These are phyloP conservation scores for Pisolithus albus DNA, from an alignment of 768 basidiomycete genomes.

Conservation along the genomic window DNA sequence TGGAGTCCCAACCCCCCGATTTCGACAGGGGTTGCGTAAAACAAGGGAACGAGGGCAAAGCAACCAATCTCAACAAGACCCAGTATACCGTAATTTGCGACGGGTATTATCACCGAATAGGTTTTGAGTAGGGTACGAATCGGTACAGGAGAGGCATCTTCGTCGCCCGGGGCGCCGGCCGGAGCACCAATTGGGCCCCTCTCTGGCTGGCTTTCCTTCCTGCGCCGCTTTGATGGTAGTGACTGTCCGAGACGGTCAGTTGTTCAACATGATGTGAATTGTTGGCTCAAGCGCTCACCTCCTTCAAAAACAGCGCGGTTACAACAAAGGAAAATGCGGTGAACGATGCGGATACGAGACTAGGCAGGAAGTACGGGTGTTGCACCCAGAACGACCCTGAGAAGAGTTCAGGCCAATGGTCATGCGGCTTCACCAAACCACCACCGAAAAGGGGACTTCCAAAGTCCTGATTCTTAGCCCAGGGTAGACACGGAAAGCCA, in stretches of 20 bases:
- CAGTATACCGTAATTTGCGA: conserved; percentile 36
- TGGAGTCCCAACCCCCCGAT: conserved; percentile 38
- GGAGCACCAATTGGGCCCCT: not conserved
- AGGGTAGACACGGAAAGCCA: not conserved
- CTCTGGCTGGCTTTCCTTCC: conserved; percentile 2
- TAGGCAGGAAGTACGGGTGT: conserved; percentile 35
- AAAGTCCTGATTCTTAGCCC: not conserved
- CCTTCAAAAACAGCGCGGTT: conserved; percentile 21
- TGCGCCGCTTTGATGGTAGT: conserved; percentile 12
- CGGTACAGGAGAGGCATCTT: conserved; percentile 9
- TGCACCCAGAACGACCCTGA: conserved; percentile 30
- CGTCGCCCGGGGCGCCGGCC: not conserved
- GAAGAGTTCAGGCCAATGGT: conserved; percentile 47
- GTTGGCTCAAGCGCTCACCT: conserved; percentile 21
- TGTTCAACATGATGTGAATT: not conserved
- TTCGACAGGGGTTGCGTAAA: conserved; percentile 37
- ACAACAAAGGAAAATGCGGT: conserved; percentile 10
- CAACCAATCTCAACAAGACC: conserved; percentile 38
- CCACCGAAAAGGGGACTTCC: conserved; percentile 55
- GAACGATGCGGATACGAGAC: conserved; percentile 15
- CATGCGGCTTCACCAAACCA: conserved; percentile 46
- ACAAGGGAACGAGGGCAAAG: conserved; percentile 37
- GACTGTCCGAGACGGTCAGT: conserved; percentile 14
- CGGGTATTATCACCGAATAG: conserved; percentile 33
- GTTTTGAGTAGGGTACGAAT: conserved; percentile 30